These are phyloP conservation scores for Mycena belliarum DNA, from an alignment of 768 basidiomycete genomes.

Conservation along the genomic window DNA sequence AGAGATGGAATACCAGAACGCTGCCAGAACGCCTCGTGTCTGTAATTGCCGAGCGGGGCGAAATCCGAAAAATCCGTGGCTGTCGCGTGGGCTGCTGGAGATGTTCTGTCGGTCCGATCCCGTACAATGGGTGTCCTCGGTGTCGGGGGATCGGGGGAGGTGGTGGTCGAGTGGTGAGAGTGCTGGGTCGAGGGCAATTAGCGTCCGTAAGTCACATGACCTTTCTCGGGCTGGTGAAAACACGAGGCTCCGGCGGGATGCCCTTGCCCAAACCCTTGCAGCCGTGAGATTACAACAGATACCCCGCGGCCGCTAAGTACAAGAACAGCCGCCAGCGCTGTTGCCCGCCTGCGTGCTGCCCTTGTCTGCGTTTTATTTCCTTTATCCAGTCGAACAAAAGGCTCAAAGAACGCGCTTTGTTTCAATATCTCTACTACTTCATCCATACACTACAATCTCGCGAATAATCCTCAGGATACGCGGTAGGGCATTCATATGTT, in stretches of 20 bases:
- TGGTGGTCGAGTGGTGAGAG: neutral
- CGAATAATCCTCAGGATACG: no score
- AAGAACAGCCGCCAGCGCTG: constrained; percentile 1
- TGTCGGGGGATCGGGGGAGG: no score
- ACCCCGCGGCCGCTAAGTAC: constrained; percentile 7
- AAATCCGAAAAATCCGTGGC: constrained; percentile 33
- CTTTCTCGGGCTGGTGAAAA: neutral
- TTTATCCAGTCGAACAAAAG: no score
- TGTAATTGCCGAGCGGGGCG: constrained; percentile 37
- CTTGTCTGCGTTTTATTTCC: no score
- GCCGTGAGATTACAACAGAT: neutral
- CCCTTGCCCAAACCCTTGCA: neutral
- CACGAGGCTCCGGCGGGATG: neutral
- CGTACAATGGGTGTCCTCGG: constrained; percentile 13
- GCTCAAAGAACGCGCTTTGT: no score
- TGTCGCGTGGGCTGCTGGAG: constrained; percentile 15
- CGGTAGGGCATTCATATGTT: no score
- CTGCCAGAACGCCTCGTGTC: constrained; percentile 45
- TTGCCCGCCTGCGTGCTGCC: no score
- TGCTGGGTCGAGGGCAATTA: neutral
- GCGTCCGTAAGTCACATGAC: neutral
- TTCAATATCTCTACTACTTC: no score
- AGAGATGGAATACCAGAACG: constrained; percentile 38
- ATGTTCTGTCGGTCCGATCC: constrained; percentile 31
- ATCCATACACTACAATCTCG: no score